Evolutionary conservation across 2,329 filamentous ascomycete species (phyloP).

Genomic region (Aschersonia sp.): DNA sequence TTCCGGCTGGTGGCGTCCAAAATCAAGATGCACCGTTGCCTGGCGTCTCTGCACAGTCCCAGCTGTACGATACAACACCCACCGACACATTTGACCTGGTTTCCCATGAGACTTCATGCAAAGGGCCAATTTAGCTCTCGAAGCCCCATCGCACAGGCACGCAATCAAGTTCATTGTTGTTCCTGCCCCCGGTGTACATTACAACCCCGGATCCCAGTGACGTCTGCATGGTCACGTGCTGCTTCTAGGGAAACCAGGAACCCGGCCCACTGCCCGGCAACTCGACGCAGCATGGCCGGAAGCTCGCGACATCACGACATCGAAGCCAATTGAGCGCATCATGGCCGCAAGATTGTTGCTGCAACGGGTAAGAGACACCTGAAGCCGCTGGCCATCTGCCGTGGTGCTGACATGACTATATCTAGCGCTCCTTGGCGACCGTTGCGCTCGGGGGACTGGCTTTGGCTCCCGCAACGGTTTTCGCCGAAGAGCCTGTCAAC

Average conservation of each 20-base stretch:
- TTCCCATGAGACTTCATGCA: no score
- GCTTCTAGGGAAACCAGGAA: conserved; percentile 4
- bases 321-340: conserved; percentile 26
- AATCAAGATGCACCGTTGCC: no score
- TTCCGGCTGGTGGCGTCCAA: no score
- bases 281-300: conserved; percentile 2
- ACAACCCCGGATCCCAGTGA: not conserved
- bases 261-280: not conserved
- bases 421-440: conserved; percentile 37
- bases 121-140: no score
- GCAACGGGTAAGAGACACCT: conserved; percentile 29
- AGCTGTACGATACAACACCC: no score
- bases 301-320: not conserved
- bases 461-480: conserved; percentile 30
- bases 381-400: conserved; percentile 1
- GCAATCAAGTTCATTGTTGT: no score
- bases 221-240: conserved; percentile 5
- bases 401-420: conserved; percentile 14
- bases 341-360: conserved; percentile 48
- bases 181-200: not conserved
- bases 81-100: no score
- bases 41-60: no score
- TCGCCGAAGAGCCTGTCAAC: conserved; percentile 33
- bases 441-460: conserved; percentile 32
- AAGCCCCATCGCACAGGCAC: no score